Base-by-base conservation (phyloP, 441 rosid genomes). In the Raphanus hybrid region DNA sequence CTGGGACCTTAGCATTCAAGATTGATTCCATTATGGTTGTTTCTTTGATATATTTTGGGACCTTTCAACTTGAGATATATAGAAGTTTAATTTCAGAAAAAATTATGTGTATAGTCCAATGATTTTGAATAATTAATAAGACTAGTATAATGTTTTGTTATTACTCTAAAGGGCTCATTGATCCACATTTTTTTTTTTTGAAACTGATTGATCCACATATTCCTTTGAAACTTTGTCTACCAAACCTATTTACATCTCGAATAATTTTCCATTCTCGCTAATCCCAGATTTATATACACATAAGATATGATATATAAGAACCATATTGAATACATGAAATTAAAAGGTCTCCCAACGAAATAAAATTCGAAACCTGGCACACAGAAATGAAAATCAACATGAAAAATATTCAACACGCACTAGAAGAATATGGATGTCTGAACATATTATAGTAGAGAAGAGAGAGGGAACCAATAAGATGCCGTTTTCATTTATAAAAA, bases 11-110 rank as follows among this genome's bases (percentile, higher is more conserved):
- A 37, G 64, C 3, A 59, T 67, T 71, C 62, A 78, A 35, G 63
- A 68, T 70, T 3, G 85, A 75, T 58, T 69, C 88, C 91, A 91
- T 85, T 12, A 20, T 61, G 68, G 43, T 37, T 37, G 43, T 37
- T 37, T 15, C 72, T 18, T 78, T 68, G 11, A 23, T 8, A 1
- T 67, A 34, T 29, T 16, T 26, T 61, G 52, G 14, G n/a, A 18
- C n/a, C 59, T 54, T 54, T 54, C 10, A 35, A 75, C 64, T 58
- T 29, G 60, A 55, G 12, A 55, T 55, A 18, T 16, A 54, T 54
- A 18, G 4, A 18, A 55, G 2, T 7, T 54, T 11, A 18, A 55
- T 18, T 55, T 55, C 27, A 18, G 11, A 55, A 54, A 54, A 54
- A 55, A 7, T 23, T 23, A 8, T 55, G 60, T 16, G 60, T 18